Conservation (phyloP, 2,329 filamentous ascomycete genomes). For the Stachybotrys chlorohalonatus region DNA sequence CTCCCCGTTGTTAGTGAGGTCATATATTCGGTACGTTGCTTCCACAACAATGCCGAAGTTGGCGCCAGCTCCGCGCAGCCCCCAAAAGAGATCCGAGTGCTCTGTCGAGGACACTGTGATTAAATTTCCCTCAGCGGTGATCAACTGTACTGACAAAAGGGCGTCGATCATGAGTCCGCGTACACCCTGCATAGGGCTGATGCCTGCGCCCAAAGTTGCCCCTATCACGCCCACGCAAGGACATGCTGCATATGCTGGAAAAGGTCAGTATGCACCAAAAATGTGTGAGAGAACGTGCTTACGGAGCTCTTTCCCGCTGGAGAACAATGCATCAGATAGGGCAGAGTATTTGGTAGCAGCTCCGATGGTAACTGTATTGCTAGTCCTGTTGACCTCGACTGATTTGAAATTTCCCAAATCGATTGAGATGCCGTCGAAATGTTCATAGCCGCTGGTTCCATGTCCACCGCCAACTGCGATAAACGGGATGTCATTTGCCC, state of each 20-base stretch:
- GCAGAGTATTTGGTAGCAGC: background rate
- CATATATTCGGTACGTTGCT: background rate
- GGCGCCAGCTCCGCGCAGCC: slow-evolving; percentile 36
- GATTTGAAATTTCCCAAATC: background rate
- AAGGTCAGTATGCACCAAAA: background rate
- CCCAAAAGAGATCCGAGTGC: slow-evolving; percentile 34
- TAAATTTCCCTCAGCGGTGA: background rate
- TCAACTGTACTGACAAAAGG: background rate
- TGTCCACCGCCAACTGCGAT: background rate
- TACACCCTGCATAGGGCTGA: background rate
- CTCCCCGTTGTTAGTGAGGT: background rate
- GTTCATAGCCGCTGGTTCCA: background rate
- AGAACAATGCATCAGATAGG: background rate
- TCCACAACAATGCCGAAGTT: slow-evolving; percentile 38
- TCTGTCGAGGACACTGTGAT: background rate
- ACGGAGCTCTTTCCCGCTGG: background rate
- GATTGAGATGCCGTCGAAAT: background rate
- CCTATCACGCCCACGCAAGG: background rate
- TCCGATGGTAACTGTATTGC: background rate
- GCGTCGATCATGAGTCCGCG: background rate
- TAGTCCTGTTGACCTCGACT: background rate
- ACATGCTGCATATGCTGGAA: background rate
- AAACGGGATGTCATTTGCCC: background rate
- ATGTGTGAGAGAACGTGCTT: background rate
- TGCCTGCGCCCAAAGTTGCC: background rate